Conservation (phyloP, 257 asterid genomes). For the Ilex aquifolium region DNA sequence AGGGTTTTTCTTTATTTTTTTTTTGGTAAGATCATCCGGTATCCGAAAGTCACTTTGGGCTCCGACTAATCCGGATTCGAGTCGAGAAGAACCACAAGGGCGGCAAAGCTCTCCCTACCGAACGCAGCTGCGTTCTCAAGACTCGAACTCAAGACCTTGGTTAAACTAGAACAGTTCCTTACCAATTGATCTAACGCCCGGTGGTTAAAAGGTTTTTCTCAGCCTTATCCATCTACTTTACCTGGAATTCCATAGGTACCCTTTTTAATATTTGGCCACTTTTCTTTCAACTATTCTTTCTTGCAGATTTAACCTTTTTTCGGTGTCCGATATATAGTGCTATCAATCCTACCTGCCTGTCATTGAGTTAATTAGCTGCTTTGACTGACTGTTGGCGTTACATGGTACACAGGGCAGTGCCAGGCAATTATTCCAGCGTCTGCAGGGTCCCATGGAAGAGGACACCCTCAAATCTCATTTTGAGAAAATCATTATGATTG, state of each 20-base stretch:
- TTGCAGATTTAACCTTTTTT: constrained; percentile 8
- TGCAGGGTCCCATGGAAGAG: constrained; percentile 98
- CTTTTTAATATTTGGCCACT: not conserved
- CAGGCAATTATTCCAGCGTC: constrained; percentile 84
- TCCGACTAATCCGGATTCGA: too few species aligned
- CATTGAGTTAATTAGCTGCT: constrained; percentile 8
- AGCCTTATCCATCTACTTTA: constrained; percentile 80
- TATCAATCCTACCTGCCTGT: constrained; percentile 6
- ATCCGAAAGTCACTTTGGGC: too few species aligned
- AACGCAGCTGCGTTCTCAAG: too few species aligned
- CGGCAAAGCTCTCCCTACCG: too few species aligned
- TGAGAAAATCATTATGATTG: constrained; percentile 74
- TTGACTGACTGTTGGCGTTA: constrained; percentile 16
- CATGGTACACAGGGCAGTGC: constrained; percentile 83
- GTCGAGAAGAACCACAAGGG: too few species aligned
- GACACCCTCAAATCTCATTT: constrained; percentile 85
- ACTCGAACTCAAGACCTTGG: too few species aligned
- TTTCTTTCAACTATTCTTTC: constrained; percentile 8
- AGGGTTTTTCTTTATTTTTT: not conserved
- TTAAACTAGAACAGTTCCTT: too few species aligned
- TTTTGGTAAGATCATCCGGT: too few species aligned
- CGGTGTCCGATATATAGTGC: constrained; percentile 11
- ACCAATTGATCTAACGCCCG: too few species aligned
- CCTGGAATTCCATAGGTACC: constrained; percentile 96
- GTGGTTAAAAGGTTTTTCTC: too few species aligned